These are phyloP conservation scores for Trichoderma atrobrunneum DNA, from an alignment of 2,329 filamentous ascomycete species.

Conservation along the genomic window DNA sequence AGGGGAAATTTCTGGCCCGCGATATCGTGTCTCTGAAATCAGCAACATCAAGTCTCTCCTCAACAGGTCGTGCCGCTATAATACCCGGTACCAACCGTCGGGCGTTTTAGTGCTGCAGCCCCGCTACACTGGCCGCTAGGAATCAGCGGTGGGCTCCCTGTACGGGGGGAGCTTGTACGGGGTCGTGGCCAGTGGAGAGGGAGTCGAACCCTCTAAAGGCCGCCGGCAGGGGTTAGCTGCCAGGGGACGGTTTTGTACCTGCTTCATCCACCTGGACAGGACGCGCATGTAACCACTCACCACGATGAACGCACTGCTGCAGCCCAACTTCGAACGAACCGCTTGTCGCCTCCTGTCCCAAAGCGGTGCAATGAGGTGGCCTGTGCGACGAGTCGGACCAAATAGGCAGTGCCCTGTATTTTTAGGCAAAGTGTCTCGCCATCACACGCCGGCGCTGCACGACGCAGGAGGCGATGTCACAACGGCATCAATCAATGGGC, in stretches of 20 bases:
- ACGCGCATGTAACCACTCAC: background rate
- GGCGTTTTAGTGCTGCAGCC: slow-evolving; percentile 8
- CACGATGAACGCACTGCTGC: background rate
- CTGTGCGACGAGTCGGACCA: background rate
- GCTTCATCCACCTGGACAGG: background rate
- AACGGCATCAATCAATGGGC: background rate
- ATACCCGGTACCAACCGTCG: slow-evolving; percentile 6
- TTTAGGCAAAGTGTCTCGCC: background rate
- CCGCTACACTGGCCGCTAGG: slow-evolving; percentile 8
- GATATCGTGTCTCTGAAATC: slow-evolving; percentile 3
- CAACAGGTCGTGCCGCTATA: background rate
- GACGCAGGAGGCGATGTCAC: background rate
- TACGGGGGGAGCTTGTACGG: slow-evolving; percentile 13
- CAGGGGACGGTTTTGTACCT: background rate
- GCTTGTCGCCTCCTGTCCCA: slow-evolving; percentile 2
- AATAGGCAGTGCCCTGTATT: background rate
- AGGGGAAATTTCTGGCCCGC: slow-evolving; percentile 18
- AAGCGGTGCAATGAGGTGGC: background rate
- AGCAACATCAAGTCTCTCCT: background rate
- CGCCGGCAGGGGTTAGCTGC: background rate
- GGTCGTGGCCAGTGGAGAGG: slow-evolving; percentile 4
- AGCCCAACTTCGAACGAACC: background rate
- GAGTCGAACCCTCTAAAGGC: background rate
- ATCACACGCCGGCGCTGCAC: background rate
- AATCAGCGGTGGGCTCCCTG: slow-evolving; percentile 10